Base-by-base conservation (phyloP, 805 yeast genomes). In the baker's yeast (Saccharomyces cerevisiae) region DNA sequence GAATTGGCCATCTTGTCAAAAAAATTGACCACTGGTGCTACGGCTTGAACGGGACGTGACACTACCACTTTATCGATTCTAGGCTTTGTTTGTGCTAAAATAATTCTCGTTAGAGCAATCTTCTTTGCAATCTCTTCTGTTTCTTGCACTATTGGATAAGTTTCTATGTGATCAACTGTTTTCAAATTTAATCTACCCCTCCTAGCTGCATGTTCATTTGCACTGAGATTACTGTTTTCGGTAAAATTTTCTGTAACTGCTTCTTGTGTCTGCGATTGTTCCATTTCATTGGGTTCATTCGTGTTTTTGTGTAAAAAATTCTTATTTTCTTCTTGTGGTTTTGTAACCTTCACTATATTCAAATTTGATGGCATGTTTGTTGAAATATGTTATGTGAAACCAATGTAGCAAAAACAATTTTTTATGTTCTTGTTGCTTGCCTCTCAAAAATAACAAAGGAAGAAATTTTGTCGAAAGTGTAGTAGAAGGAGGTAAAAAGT, bases 1-100 rank as follows among this genome's bases (percentile, higher is more conserved):
- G 72, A 61, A 59, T 86, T 85, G n/a, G 84, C 76, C 30, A 73
- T 67, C 51, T 73, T 75, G 67, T 87, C 87, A 26, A 78, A 75
- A 48, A 74, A 69, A 49, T 68, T 64, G 47, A 81, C 68, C 5
- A 79, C 72, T 22, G 81, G 79, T 52, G 76, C 71, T 13, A 79
- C 69, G 21, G 70, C 60, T 52, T 70, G 70, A 36, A 69, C 65
- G 9, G 67, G 60, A 41, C 64, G 60, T 41, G 72, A 72, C 28
- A 64, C 63, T 11, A 61, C 52, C 10, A 67, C 61, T 10, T 64
- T 62, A 21, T 68, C 63, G 26, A 66, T 53, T 8, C 66, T 46
- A 4, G 77, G 76, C 47, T 67, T 64, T 3, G 71, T 64, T 32
- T 68, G 66, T 5, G 71, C 68, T 21, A 67, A 60, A 5, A 69